These are phyloP conservation scores for Mucor velutinosus DNA, from an alignment of 371 early-diverging fungal species.

Conservation along the genomic window DNA sequence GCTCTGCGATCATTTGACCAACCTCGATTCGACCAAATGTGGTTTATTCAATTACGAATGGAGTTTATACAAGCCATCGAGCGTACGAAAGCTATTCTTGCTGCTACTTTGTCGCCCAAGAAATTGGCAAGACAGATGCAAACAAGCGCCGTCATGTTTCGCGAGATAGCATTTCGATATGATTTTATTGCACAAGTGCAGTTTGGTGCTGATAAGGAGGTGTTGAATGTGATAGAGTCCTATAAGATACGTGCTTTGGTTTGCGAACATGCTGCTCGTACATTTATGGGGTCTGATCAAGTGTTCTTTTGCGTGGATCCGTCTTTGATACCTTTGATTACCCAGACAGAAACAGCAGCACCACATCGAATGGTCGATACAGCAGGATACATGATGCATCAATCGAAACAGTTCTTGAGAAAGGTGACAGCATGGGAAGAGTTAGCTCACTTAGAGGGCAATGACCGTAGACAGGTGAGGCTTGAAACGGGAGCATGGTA, in stretches of 20 bases:
- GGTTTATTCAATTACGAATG: conserved; percentile 43
- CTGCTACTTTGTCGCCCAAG: conserved; percentile 1
- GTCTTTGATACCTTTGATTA: conserved; percentile 30
- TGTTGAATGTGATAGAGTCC: conserved; percentile 22
- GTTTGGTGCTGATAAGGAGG: conserved; percentile 26
- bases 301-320: conserved; percentile 37
- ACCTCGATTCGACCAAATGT: conserved; percentile 20
- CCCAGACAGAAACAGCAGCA: neutral
- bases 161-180: conserved; percentile 35
- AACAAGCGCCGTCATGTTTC: conserved; percentile 20
- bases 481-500: neutral
- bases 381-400: neutral
- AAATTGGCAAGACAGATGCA: conserved; percentile 9
- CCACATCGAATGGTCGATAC: neutral
- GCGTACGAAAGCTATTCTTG: neutral
- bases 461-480: conserved; percentile 13
- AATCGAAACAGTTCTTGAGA: conserved; percentile 23
- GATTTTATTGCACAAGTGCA: conserved; percentile 34
- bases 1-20: conserved; percentile 33
- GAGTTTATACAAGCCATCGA: conserved; percentile 33
- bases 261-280: conserved; percentile 36
- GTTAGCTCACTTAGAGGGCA: conserved; percentile 14
- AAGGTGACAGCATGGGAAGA: conserved; percentile 29
- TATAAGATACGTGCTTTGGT: conserved; percentile 35
- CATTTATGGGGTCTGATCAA: conserved; percentile 20